These are phyloP conservation scores for Cryptosporidium ryanae DNA, from an alignment of 169 alveolate genomes.

Conservation along the genomic window DNA sequence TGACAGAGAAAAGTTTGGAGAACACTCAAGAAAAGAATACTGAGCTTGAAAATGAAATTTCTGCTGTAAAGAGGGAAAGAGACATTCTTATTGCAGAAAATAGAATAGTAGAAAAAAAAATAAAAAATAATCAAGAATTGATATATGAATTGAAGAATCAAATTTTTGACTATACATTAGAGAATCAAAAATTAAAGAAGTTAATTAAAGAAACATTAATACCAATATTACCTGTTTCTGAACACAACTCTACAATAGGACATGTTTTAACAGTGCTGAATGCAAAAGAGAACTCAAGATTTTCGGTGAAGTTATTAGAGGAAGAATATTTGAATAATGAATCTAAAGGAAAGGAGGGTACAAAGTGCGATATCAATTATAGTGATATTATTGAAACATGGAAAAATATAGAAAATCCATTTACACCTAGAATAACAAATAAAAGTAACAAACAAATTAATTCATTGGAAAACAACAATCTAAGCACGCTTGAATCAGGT, in stretches of 20 bases:
- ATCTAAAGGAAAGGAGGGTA: slow-evolving; percentile 3
- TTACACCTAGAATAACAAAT: slow-evolving; percentile 29
- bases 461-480: not conserved
- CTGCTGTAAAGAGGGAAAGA: slow-evolving; percentile 39
- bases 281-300: slow-evolving; percentile 70
- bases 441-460: not conserved
- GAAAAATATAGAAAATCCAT: slow-evolving; percentile 58
- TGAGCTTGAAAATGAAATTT: slow-evolving; percentile 9
- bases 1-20: slow-evolving; percentile 52
- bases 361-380: not conserved
- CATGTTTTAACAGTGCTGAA: slow-evolving; percentile 46
- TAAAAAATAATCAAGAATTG: slow-evolving; percentile 17
- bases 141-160: slow-evolving; percentile 47
- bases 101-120: slow-evolving; percentile 29
- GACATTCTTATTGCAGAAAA: slow-evolving; percentile 41
- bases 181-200: slow-evolving; percentile 58
- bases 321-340: slow-evolving; percentile 41
- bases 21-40: slow-evolving; percentile 25
- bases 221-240: slow-evolving; percentile 49
- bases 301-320: slow-evolving; percentile 36
- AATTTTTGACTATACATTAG: slow-evolving; percentile 65
- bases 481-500: not conserved
- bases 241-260: slow-evolving; percentile 55
- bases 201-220: slow-evolving; percentile 63
- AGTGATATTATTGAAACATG: slow-evolving; percentile 21